Conservation (phyloP, 805 yeast genomes). For the Debaryomyces hansenii region DNA sequence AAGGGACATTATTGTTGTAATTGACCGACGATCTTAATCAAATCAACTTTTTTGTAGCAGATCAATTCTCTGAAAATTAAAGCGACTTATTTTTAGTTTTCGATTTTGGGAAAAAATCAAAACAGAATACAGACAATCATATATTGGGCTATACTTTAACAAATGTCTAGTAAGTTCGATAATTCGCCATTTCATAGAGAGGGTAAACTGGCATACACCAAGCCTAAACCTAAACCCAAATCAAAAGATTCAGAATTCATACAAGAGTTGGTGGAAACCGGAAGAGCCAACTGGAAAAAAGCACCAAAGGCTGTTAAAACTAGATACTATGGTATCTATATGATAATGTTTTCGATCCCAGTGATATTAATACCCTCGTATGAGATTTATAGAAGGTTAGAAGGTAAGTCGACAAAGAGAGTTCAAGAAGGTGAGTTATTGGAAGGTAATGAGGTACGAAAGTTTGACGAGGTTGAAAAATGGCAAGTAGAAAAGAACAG, state of each 20-base stretch:
- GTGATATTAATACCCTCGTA: constrained; percentile 30
- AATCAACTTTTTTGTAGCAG: too few relatives aligned
- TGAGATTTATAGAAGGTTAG: constrained; percentile 36
- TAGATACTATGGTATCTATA: constrained; percentile 37
- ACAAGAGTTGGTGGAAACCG: constrained; percentile 37
- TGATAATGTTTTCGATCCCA: constrained; percentile 40
- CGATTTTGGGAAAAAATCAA: too few relatives aligned
- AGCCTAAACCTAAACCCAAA: constrained; percentile 15
- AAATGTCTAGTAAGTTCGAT: constrained; percentile 17
- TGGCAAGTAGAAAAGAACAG: constrained; percentile 40
- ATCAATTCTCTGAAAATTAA: too few relatives aligned
- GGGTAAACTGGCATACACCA: constrained; percentile 11
- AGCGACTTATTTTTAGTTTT: too few relatives aligned
- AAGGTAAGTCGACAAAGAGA: constrained; percentile 41
- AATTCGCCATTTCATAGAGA: constrained; percentile 33
- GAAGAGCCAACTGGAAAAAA: constrained; percentile 43
- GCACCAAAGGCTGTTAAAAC: constrained; percentile 39
- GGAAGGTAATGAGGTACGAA: constrained; percentile 31
- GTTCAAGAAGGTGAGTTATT: constrained; percentile 41
- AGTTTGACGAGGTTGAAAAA: constrained; percentile 39
- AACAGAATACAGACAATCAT: too few relatives aligned
- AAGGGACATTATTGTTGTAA: constrained; percentile 1
- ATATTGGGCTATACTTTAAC: too few relatives aligned
- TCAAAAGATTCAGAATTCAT: constrained; percentile 32
- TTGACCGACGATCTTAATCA: neutral